Percentiles rank a stretch among this genome's conserved stretches.
Conservation (phyloP, 2,329 filamentous ascomycete genomes). For the Paecilomyces formosus region DNA sequence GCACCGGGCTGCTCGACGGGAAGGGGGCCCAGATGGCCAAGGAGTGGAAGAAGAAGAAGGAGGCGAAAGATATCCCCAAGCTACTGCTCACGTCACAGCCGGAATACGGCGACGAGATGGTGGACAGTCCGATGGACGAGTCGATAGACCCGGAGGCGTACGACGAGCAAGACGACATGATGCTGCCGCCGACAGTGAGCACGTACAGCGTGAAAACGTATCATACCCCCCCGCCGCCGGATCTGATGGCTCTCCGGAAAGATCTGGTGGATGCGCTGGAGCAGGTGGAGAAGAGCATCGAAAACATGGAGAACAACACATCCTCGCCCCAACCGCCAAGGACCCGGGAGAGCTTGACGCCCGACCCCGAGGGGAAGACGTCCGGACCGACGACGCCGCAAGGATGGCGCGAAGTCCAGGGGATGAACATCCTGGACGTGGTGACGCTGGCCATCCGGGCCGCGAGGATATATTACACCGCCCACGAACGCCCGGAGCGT, state of each 20-base stretch:
- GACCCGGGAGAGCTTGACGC: constrained; percentile 23
- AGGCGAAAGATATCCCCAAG: constrained; percentile 30
- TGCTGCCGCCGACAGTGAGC: constrained; percentile 94
- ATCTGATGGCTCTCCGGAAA: constrained; percentile 67
- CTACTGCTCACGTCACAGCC: constrained; percentile 32
- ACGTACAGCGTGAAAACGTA: constrained; percentile 86
- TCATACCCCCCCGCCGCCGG: constrained; percentile 74
- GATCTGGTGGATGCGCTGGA: constrained; percentile 61
- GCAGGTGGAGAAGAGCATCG: constrained; percentile 61
- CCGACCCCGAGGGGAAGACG: constrained; percentile 1
- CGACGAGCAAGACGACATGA: constrained; percentile 58
- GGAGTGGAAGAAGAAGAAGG: constrained; percentile 52
- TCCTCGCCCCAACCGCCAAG: constrained; percentile 21
- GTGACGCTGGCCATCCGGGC: constrained; percentile 92
- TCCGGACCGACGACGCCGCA: constrained; percentile 32
- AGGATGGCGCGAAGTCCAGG: constrained; percentile 80
- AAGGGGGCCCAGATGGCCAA: constrained; percentile 81
- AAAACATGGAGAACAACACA: constrained; percentile 32
- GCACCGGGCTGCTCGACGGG: constrained; percentile 86
- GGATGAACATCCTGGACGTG: constrained; percentile 84
- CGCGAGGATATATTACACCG: constrained; percentile 92
- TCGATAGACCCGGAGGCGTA: constrained; percentile 38
- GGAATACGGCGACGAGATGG: constrained; percentile 34
- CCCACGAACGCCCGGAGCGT: constrained; percentile 78
- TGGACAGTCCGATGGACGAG: constrained; percentile 46